A percentile compares a stretch with the other conserved stretches of the same genome.
Conservation (phyloP, 495 filamentous ascomycete species). For the Podospora pseudoanserina region DNA sequence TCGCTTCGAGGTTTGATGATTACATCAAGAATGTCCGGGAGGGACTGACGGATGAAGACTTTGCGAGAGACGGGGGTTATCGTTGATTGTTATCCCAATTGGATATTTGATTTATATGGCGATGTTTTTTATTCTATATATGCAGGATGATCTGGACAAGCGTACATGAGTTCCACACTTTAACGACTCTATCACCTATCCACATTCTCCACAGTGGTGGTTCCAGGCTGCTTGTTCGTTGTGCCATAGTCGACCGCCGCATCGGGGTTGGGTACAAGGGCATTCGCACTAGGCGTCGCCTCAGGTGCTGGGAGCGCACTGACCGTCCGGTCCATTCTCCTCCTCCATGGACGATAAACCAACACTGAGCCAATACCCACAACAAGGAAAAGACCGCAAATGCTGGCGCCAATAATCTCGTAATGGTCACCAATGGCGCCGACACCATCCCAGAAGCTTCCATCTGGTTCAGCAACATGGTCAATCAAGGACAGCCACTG, state of each 20-base stretch:
- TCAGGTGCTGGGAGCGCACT: neutral
- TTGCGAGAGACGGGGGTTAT: neutral
- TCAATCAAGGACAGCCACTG: constrained; percentile 75
- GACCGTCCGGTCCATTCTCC: constrained; percentile 34
- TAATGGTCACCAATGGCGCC: constrained; percentile 71
- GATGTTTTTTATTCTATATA: no score
- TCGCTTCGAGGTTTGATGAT: neutral
- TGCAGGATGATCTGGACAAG: no score
- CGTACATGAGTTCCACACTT: neutral
- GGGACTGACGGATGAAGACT: neutral
- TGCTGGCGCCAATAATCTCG: constrained; percentile 79
- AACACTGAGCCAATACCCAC: constrained; percentile 68
- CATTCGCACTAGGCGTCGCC: neutral
- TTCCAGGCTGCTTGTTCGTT: neutral
- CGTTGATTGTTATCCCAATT: neutral
- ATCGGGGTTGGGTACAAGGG: neutral
- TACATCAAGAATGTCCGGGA: neutral
- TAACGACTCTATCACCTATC: neutral
- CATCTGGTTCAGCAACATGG: constrained; percentile 68
- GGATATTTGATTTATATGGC: no score
- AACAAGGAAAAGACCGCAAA: constrained; percentile 78
- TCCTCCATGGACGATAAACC: constrained; percentile 73
- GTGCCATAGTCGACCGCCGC: neutral
- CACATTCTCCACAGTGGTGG: neutral
- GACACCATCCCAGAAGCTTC: constrained; percentile 85